Evolutionary conservation across 2,329 filamentous ascomycete species (phyloP), one percentile per base, ranked within the genome.

Genomic region (Colletotrichum caudatum): DNA sequence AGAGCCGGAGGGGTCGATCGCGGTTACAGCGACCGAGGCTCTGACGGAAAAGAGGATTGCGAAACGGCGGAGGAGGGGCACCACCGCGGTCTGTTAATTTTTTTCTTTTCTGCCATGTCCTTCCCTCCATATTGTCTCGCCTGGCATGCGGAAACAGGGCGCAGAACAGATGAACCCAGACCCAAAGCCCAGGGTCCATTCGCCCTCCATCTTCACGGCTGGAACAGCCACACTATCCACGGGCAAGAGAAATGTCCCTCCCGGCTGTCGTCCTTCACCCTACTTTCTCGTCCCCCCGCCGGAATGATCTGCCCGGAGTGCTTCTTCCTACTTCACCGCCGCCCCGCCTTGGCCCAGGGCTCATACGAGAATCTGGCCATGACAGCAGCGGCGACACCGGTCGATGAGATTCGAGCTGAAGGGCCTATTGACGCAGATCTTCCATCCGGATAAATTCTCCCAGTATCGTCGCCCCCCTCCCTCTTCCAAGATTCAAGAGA

Each of bases 101-200:
- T 60, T 48, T 46, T 44, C 4, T 44, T 12, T 39, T 39, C 5
- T 16, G 16, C 16, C 7, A 5, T 18, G 14, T 11, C 39, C 18
- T 18, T 41, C 39, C 18, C 41, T 20, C 41, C 44, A 8, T 4
- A 3, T n/a, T 18, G 29, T 29, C 29, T 56, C 59, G 60, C 64
- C 37, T 59, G 69, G 64, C 29, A 37, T 20, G 5, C 9, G 33
- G 14, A 26, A 64, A 26, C 37, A 59, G 23, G 53, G 37, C 8
- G 50, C 46, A 29, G 65, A 71, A 69, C 46, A 60, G 69, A 71
- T 39, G 69, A 71, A 71, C 69, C 59, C 64, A 69, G 64, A 59
- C 59, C 64, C 65, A 8, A 48, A 60, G 37, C 39, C 65, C 69
- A 60, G 69, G 65, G 54, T 46, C 65, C 46, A 53, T 64, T 53